Base-by-base conservation (phyloP, 2,329 filamentous ascomycete species). In the Hypomyces rosellus region DNA sequence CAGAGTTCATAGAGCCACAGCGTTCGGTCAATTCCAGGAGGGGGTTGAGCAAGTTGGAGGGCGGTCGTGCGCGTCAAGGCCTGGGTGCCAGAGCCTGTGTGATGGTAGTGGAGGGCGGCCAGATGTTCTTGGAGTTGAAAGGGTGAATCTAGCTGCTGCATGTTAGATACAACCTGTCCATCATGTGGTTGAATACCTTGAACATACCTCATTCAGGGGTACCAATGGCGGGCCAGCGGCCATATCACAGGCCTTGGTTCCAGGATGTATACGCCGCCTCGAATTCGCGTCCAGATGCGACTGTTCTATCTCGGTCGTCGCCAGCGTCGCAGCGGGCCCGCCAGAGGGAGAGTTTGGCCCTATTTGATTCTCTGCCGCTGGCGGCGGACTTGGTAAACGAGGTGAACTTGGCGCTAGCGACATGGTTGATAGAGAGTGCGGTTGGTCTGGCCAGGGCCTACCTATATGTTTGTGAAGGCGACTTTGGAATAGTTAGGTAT, bases 1-100 rank as follows among this genome's bases (percentile, higher is more conserved):
- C 90, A 96, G 45, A 99, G 86, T 71, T 99, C 93, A 72, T 97
- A 99, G 42, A 97, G 85, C 93, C 93, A 99, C 40, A 97, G 80
- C 9, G 88, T 89, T 57, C 85, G 84, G 64, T 96, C 90, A 57
- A 93, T 85, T 51, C 86, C 85, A 18, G 84, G 78, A 0, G 93
- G 93, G 18, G 91, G 86, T 41, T 84, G 84, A 36, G 90, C 85
- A 37, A 99, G 82, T 59, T 84, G 78, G 49, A 80, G 72, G 11
- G 93, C 91, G 39, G 88, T 85, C 33, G 84, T 77, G 62, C 86
- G 85, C 50, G 80, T 88, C 57, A 97, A 85, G 6, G 92, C 83
- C 40, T 80, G 72, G 34, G 83, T 85, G 57, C 81, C 81, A 55
- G 78, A 75, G 47, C 74, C 76, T 1, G 89, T 95, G 65, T 88